Evolutionary conservation across 352 stramenopile species (phyloP).

Genomic region (Phytopythium oedochilum): DNA sequence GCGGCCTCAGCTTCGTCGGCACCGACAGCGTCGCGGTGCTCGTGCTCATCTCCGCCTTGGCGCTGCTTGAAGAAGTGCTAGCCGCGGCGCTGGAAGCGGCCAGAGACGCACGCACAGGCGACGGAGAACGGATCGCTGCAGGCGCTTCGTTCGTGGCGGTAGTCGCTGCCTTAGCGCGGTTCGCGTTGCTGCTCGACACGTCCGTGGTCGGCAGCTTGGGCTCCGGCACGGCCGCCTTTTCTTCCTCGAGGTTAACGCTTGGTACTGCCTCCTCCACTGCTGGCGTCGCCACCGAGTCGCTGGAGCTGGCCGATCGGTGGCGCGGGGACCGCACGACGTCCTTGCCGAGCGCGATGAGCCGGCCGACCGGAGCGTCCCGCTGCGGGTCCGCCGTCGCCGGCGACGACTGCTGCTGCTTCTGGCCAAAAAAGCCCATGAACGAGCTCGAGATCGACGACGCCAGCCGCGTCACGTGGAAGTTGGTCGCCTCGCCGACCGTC

Average conservation of each 20-base stretch:
- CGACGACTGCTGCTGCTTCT: constrained; percentile 22
- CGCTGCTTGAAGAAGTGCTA: too few relatives aligned
- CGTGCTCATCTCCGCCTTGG: constrained; percentile 1
- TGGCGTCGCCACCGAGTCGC: not conserved
- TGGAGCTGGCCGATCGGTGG: constrained; percentile 9
- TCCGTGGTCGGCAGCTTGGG: not conserved
- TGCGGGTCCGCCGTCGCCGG: constrained; percentile 26
- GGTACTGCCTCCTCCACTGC: not conserved
- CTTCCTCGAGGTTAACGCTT: constrained; percentile 5
- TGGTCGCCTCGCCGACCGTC: constrained; percentile 71
- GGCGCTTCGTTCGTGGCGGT: not conserved
- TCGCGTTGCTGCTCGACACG: not conserved
- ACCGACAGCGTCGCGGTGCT: constrained; percentile 10
- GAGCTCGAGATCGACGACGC: constrained; percentile 75
- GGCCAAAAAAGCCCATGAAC: constrained; percentile 66
- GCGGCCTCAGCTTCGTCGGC: constrained; percentile 18
- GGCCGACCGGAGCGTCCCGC: constrained; percentile 43
- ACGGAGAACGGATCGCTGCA: not conserved
- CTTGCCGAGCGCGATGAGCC: constrained; percentile 59
- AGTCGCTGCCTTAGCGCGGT: not conserved
- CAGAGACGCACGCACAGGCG: not conserved
- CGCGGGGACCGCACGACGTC: constrained; percentile 27
- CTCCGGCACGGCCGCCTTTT: not conserved
- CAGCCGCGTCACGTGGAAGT: constrained; percentile 79
- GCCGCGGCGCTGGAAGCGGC: too few relatives aligned